Base-by-base conservation (phyloP, 441 rosid species). In the Lepidium campestre region DNA sequence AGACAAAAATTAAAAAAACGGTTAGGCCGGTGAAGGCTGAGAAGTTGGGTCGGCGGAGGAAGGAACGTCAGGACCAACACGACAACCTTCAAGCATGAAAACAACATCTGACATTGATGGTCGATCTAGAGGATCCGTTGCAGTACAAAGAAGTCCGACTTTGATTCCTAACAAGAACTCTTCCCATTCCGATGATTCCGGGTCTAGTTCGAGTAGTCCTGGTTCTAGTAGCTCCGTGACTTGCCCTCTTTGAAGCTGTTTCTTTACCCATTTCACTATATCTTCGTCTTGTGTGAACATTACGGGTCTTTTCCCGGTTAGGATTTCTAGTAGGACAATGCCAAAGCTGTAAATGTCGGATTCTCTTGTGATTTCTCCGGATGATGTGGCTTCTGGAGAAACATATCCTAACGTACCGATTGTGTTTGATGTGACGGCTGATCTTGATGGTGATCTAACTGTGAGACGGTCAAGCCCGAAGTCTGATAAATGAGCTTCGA, bases 161-260 rank as follows among this genome's bases (percentile, higher is more conserved):
- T 95, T 95, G 10, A 95, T 83, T 20, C 99, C 98, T 12, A 95
- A 83, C 57, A 95, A 71, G 65, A 95, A 91, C 73, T 95, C 99
- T 79, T 91, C 99, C 99, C 99, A 95, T 75, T 95, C 99, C 0
- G 99, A 89, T 39, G 98, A 88, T 68, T 94, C 99, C 0, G 99
- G 97, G 70, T 94, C 99, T 0, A 94, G 88, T 65, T 94, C 98
- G 2, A 94, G 93, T 70, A 94, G 71, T 0, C 99, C 99, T 1
- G 99, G 98, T 23, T 94, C 99, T 0, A 91, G 64, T 50, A 94
- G 77, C 73, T 94, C 98, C 1, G 88, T 79, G 14, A 94, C 83
- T 74, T 91, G 99, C 2, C 99, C 96, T 67, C 77, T 84, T 36
- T 94, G 98, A 19, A 94, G 83, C 63, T 94, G 99, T 75, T 86